These are phyloP conservation scores for Euphorbia schlechtendalii DNA, from an alignment of 441 rosid genomes.

Conservation along the genomic window DNA sequence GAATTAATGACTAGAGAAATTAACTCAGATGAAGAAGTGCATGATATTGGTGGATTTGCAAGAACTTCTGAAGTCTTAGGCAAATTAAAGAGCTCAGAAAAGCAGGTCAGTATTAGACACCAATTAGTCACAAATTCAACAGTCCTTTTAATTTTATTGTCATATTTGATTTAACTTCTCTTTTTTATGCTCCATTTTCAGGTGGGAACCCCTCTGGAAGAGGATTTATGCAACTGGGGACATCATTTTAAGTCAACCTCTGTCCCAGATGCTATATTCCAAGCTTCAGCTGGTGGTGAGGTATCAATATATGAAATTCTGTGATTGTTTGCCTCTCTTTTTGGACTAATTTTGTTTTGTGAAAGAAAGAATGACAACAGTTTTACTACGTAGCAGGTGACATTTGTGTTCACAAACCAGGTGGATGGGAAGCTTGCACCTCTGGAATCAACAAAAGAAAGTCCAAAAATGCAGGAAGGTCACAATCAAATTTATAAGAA, in stretches of 20 bases:
- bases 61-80: constrained; percentile 60
- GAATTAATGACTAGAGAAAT: constrained; percentile 19
- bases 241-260: constrained; percentile 70
- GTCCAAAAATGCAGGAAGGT: constrained; percentile 27
- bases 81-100: constrained; percentile 68
- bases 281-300: constrained; percentile 94
- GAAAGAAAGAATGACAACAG: not conserved
- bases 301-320: constrained; percentile 25
- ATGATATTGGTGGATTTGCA: constrained; percentile 88
- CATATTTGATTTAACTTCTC: not conserved
- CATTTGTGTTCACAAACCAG: constrained; percentile 87
- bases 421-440: constrained; percentile 91
- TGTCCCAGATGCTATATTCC: constrained; percentile 79
- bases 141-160: constrained; percentile 1
- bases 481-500: constrained; percentile 19
- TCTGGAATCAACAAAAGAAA: constrained; percentile 50
- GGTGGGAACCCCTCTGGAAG: constrained; percentile 89
- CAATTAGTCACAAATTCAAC: constrained; percentile 1
- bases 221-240: constrained; percentile 89
- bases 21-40: constrained; percentile 31
- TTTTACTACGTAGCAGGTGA: constrained; percentile 43
- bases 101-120: constrained; percentile 60
- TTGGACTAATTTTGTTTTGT: not conserved
- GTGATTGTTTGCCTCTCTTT: not conserved
- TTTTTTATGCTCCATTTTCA: constrained; percentile 25